These are phyloP conservation scores for Basipetospora sp. DNA, from an alignment of 2,329 filamentous ascomycete species.

Conservation along the genomic window DNA sequence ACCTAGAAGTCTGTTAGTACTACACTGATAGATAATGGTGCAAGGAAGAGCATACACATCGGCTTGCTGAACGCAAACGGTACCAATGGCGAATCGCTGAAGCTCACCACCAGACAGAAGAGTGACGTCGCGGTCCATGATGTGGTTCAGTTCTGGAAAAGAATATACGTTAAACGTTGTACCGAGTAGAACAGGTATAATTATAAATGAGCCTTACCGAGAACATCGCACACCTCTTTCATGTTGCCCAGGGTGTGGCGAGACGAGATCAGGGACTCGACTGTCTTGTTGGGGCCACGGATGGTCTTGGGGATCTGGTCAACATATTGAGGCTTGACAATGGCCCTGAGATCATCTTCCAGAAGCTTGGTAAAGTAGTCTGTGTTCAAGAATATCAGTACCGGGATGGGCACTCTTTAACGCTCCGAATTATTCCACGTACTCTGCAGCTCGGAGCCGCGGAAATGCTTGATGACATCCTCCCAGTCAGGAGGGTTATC, in stretches of 20 bases:
- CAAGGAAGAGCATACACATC: conserved; percentile 43
- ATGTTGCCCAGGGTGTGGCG: conserved; percentile 65
- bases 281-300: conserved; percentile 64
- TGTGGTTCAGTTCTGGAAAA: conserved; percentile 57
- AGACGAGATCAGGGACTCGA: conserved; percentile 62
- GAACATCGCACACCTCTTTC: conserved; percentile 64
- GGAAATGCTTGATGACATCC: conserved; percentile 95
- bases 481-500: conserved; percentile 98
- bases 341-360: conserved; percentile 91
- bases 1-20: conserved; percentile 22
- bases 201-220: conserved; percentile 22
- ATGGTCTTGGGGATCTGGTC: conserved; percentile 94
- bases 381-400: conserved; percentile 10
- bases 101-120: conserved; percentile 92
- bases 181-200: neutral
- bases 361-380: conserved; percentile 98
- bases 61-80: conserved; percentile 87
- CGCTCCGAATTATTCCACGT: conserved; percentile 20
- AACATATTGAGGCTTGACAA: conserved; percentile 98
- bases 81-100: conserved; percentile 92
- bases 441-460: conserved; percentile 95
- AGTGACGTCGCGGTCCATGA: conserved; percentile 80
- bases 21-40: too few relatives aligned
- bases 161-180: conserved; percentile 13
- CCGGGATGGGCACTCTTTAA: neutral